A percentile compares a stretch with the other conserved stretches of the same genome.
Conservation (phyloP, 352 stramenopile species). For the Globisporangium radiosum region DNA sequence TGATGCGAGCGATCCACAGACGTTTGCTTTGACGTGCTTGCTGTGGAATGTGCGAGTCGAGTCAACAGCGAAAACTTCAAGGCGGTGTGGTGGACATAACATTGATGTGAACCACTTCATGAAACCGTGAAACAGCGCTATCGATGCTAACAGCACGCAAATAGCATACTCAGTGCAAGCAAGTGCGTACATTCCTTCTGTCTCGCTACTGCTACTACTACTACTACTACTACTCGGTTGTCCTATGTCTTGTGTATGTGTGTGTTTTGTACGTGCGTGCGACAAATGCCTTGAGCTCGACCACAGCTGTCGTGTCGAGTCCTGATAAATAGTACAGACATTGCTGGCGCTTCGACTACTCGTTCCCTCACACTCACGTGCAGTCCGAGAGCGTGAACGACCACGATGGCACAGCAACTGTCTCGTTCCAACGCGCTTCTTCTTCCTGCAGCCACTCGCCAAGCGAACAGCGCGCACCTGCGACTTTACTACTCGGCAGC, state of each 20-base stretch:
- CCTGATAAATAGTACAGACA: conserved; percentile 11
- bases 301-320: not conserved
- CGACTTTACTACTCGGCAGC: not conserved
- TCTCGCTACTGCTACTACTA: not conserved
- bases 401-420: conserved; percentile 45
- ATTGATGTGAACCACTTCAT: too few relatives aligned
- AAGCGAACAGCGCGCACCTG: conserved; percentile 25
- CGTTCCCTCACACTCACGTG: conserved; percentile 10
- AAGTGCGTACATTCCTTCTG: too few relatives aligned
- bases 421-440: conserved; percentile 49
- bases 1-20: not conserved
- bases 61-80: too few relatives aligned
- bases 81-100: too few relatives aligned
- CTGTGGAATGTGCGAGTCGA: too few relatives aligned
- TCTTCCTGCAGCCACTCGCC: conserved; percentile 53
- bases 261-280: not conserved
- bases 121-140: too few relatives aligned
- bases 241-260: too few relatives aligned
- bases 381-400: conserved; percentile 51
- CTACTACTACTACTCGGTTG: too few relatives aligned
- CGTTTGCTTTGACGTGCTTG: too few relatives aligned
- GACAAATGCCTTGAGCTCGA: not conserved
- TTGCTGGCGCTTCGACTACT: not conserved
- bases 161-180: too few relatives aligned
- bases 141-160: too few relatives aligned